Evolutionary conservation across 768 basidiomycete species (phyloP).

Genomic region (Neoboletus magnificus): DNA sequence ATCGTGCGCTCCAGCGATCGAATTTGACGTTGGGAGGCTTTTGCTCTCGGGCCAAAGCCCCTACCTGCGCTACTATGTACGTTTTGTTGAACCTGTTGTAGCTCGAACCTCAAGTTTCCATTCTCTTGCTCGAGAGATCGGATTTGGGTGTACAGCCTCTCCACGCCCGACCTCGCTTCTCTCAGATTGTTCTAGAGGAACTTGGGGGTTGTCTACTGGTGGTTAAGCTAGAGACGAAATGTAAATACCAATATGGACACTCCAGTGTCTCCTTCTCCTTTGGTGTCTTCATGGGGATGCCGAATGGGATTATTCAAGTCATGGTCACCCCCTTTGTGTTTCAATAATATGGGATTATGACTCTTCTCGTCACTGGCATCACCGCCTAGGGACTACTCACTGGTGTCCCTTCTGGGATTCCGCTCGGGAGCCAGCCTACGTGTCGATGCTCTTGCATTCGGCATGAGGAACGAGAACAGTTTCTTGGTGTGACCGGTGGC

Average conservation of each 20-base stretch:
- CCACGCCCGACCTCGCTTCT: constrained; percentile 2
- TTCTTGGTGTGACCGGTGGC: not conserved
- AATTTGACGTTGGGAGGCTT: constrained; percentile 5
- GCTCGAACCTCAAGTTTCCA: constrained; percentile 1
- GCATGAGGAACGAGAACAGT: constrained; percentile 2
- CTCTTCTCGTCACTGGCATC: not conserved
- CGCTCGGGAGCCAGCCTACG: not conserved
- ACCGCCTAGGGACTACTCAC: not conserved
- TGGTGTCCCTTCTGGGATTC: not conserved
- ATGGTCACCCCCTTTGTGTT: constrained; percentile 3
- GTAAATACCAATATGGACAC: constrained; percentile 9
- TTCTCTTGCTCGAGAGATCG: constrained; percentile 11
- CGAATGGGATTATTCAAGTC: not conserved
- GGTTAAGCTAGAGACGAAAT: not conserved
- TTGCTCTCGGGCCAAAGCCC: not conserved
- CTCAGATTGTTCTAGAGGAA: constrained; percentile 9
- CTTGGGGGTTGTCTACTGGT: not conserved
- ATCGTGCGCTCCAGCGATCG: constrained; percentile 7
- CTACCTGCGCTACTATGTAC: not conserved
- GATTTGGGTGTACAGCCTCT: constrained; percentile 8
- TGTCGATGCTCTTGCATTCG: constrained; percentile 11
- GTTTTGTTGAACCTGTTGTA: not conserved
- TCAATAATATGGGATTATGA: not conserved
- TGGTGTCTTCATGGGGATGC: not conserved
- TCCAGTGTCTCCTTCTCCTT: not conserved